phyloP scores from a whole-genome alignment of 2,329 filamentous ascomycete species.

The Xylariomycetidae sp. region DNA sequence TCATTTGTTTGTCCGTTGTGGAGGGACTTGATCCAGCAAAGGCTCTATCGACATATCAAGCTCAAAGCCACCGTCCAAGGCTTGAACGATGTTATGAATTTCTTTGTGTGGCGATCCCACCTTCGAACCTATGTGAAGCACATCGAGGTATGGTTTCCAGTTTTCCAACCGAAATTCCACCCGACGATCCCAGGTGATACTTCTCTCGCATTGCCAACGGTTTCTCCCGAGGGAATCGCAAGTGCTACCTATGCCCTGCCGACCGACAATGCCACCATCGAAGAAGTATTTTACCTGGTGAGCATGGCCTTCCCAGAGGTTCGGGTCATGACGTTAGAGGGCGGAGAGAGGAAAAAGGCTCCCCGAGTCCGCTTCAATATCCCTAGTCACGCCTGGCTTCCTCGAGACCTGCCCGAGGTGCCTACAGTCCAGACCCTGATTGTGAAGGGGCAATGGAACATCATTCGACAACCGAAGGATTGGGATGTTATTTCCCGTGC shows the following conservation, averaged over 20 bases:
- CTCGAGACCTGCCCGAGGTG: slow-evolving; percentile 40
- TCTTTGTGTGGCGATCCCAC: slow-evolving; percentile 55
- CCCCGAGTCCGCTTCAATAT: slow-evolving; percentile 59
- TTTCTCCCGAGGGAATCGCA: slow-evolving; percentile 52
- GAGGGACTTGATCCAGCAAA: slow-evolving; percentile 64
- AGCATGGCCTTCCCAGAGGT: slow-evolving; percentile 53
- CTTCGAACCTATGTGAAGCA: slow-evolving; percentile 64
- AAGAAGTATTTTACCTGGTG: slow-evolving; percentile 65
- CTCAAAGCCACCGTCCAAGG: slow-evolving; percentile 66
- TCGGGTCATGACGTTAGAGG: slow-evolving; percentile 66
- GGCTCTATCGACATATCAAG: slow-evolving; percentile 72
- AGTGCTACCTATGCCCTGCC: slow-evolving; percentile 55
- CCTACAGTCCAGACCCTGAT: slow-evolving; percentile 61
- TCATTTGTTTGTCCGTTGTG: slow-evolving; percentile 60
- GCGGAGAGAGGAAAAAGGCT: slow-evolving; percentile 72
- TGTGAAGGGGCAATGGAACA: slow-evolving; percentile 73
- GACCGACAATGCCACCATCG: slow-evolving; percentile 63
- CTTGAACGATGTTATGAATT: slow-evolving; percentile 53
- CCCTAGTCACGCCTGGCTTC: slow-evolving; percentile 13
- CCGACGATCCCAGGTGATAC: slow-evolving; percentile 38
- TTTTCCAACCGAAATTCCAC: slow-evolving; percentile 57
- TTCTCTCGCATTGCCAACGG: slow-evolving; percentile 42
- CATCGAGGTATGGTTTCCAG: slow-evolving; percentile 73
- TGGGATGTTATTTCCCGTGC: slow-evolving; percentile 58
- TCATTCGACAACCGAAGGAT: slow-evolving; percentile 60